Evolutionary conservation across 1,284 basidiomycete species (phyloP), one percentile per base, ranked within the genome.

Genomic region (Ustilago nuda): DNA sequence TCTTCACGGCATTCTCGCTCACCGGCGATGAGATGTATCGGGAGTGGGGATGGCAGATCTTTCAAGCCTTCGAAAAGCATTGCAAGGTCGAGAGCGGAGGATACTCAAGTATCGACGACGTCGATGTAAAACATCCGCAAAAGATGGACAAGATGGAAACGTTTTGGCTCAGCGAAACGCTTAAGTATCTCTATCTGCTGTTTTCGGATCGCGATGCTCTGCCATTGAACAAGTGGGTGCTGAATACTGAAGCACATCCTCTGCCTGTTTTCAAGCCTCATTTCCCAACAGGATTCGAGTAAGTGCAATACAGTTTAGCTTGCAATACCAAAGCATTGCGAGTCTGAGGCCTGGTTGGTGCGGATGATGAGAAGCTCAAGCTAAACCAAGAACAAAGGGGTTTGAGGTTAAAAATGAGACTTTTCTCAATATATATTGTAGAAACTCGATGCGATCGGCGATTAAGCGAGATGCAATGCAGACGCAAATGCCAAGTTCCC

Each of bases 121-220:
- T 98, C 15, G 76, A 84, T 54, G 53, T 65, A 4, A 62, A 70
- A 15, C 91, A 92, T 0, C 90, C 89, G 3, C 87, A 87, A 79
- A 88, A 90, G 67, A 91, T 94, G 68, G 94, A 98, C 87, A 92
- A 93, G 85, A 97, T 97, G 94, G 95, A 98, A 87, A 96, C 95
- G 17, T 85, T 85, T 55, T 85, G 84, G 84, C 85, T 92, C 91
- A 87, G 85, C 91, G 95, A 98, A 87, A 98, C 95, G 6, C 87
- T 98, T 65, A 98, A 99, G 86, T 99, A 99, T 87, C 88, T 99
- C 46, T 98, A 93, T 84, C 87, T 98, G 70, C 87, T 97, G 6
- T 98, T 97, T 84, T 91, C 92, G 55, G 93, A 94, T 79, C 89
- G 90, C 17, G 88, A 87, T 56, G 84, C 88, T 2, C 73, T 93